Percentiles rank a stretch among this genome's conserved stretches.
phyloP scores from a whole-genome alignment of 495 filamentous ascomycete genomes.

The Penicillium mononematosum region DNA sequence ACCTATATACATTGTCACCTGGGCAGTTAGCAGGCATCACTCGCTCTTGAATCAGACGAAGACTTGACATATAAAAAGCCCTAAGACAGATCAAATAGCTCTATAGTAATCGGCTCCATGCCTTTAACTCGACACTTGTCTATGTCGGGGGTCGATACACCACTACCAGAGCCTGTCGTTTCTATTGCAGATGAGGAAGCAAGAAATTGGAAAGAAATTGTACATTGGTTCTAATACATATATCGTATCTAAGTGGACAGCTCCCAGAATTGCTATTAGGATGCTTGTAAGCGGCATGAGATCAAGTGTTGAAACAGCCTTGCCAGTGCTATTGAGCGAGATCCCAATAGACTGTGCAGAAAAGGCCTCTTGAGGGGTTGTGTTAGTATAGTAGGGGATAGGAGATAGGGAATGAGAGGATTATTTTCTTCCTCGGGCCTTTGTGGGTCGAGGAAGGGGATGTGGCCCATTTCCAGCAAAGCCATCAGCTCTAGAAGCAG shows the following conservation, averaged over 20 bases:
- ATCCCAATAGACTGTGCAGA: conserved; percentile 10
- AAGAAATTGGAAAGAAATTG: not conserved
- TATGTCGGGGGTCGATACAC: not conserved
- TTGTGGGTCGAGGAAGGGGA: not conserved
- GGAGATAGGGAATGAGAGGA: conserved; percentile 4
- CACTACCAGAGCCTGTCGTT: not conserved
- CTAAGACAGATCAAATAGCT: not conserved
- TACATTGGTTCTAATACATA: conserved; percentile 13
- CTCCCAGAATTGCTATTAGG: conserved; percentile 8
- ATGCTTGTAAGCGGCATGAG: conserved; percentile 19
- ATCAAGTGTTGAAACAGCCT: conserved; percentile 39
- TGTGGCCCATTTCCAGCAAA: not conserved
- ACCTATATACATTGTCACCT: not conserved
- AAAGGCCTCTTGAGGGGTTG: conserved; percentile 14
- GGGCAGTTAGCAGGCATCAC: not conserved
- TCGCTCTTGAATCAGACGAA: not conserved
- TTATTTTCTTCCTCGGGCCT: conserved; percentile 4
- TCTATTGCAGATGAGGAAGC: not conserved
- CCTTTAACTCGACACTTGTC: not conserved
- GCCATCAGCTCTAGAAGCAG: not conserved
- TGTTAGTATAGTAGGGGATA: conserved; percentile 20
- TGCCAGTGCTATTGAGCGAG: conserved; percentile 19
- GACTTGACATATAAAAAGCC: not conserved
- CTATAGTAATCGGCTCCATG: not conserved
- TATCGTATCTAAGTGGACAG: conserved; percentile 14